Evolutionary conservation across 2,329 filamentous ascomycete species (phyloP), one percentile per base, ranked within the genome.

Genomic region (Botrytis byssoidea): DNA sequence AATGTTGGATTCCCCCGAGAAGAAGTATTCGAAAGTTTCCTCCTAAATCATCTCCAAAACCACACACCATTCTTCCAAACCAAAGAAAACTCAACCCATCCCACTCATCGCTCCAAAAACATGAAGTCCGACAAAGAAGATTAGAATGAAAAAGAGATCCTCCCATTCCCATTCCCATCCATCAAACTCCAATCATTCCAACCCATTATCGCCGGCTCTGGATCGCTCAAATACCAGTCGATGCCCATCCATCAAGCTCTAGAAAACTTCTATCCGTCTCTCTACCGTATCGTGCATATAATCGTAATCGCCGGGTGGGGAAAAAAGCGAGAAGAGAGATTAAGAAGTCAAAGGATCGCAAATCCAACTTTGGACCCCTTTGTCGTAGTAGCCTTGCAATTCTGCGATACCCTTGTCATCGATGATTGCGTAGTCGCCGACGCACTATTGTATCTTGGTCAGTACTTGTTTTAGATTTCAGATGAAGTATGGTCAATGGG

Each of bases 1-100:
- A 70, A 70, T 70, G 68, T 70, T 70, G 68, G 40, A 70, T 70
- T 61, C 68, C 7, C 51, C 51, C 55, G 12, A 29, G 37, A 61
- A 70, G 29, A 46, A 70, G 40, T 61, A 70, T 44, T 57, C 25
- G 55, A 60, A 61, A 61, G 42, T n/a, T n/a, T 35, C 40, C n/a
- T n/a, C 35, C 60, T 42, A n/a, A 61, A 61, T 63, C 55, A 70
- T 44, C n/a, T 46, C 51, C 67, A 44, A 59, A 22, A 37, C 35
- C 16, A 10, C n/a, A 22, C 37, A 7, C 16, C 6, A 25, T 18
- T 7, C 40, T 42, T 10, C 22, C 22, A n/a, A 37, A 46, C 29
- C 16, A 46, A n/a, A 46, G 20, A 32, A 25, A 37, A 46, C 35
- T 20, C 18, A 55, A 32, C 57, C 18, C n/a, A 18, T 32, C n/a